A percentile compares a stretch with the other conserved stretches of the same genome.
Conservation (phyloP, 148 eudicot species). For the Rhododendron simsii region DNA sequence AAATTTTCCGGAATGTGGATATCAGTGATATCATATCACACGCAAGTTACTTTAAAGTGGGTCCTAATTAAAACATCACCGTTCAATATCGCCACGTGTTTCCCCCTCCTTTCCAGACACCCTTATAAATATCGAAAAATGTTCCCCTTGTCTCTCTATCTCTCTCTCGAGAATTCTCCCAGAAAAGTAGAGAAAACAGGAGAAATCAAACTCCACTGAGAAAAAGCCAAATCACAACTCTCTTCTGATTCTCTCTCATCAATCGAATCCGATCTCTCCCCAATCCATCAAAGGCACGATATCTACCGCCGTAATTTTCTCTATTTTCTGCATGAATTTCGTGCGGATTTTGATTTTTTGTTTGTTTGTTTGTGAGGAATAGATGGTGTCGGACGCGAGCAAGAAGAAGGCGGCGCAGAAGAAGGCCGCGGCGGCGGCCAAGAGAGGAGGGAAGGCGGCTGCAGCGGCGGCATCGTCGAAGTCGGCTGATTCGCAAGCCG, state of each 20-base stretch:
- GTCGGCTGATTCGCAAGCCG: constrained; percentile 29
- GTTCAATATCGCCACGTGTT: not conserved
- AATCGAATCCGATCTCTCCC: not conserved
- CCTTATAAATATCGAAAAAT: not conserved
- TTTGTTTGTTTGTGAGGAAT: not conserved
- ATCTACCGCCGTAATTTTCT: not conserved
- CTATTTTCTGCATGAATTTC: not conserved
- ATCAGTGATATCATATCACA: not conserved
- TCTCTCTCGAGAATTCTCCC: not conserved
- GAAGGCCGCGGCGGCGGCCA: constrained; percentile 96
- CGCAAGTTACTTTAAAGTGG: not conserved
- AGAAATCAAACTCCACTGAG: not conserved
- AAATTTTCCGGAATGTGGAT: not conserved
- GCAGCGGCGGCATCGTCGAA: constrained; percentile 32
- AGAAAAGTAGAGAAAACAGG: not conserved
- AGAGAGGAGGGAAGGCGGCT: constrained; percentile 75
- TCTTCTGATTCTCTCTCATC: not conserved
- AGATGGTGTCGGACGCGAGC: constrained; percentile 99
- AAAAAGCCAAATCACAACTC: not conserved
- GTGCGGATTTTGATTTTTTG: not conserved
- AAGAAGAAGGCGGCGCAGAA: constrained; percentile 98
- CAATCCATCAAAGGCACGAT: not conserved
- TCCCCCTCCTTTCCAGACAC: not conserved
- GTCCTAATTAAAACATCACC: not conserved
- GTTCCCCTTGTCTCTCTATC: no score